Percentiles rank a stretch among this genome's conserved stretches.
These are phyloP conservation scores for Kurtzmaniella fragi DNA, from an alignment of 805 yeast genomes.

Conservation along the genomic window DNA sequence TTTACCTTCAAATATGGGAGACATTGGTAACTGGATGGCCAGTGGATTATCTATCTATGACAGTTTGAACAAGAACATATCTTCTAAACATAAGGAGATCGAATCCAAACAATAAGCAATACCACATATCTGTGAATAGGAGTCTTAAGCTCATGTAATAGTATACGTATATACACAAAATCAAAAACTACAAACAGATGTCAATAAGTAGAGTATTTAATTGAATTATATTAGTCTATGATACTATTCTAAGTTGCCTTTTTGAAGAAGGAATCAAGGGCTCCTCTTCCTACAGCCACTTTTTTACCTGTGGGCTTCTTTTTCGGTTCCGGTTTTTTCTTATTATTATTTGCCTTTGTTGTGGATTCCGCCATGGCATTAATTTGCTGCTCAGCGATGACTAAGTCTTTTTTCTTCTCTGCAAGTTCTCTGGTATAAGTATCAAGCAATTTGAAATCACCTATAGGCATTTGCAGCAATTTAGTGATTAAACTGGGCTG, in stretches of 20 bases:
- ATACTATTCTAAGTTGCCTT: slow-evolving; percentile 17
- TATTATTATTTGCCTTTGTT: slow-evolving; percentile 16
- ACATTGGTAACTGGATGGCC: slow-evolving; percentile 69
- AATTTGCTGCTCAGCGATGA: slow-evolving; percentile 22
- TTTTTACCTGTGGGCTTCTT: slow-evolving; percentile 29
- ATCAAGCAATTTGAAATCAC: slow-evolving; percentile 18
- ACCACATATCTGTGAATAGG: background rate
- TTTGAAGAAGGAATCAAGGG: slow-evolving; percentile 64
- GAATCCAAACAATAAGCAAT: background rate
- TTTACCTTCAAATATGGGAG: slow-evolving; percentile 71
- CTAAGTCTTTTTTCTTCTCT: slow-evolving; percentile 15
- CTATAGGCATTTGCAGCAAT: slow-evolving; percentile 10
- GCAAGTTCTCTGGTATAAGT: slow-evolving; percentile 12
- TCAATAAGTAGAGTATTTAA: too few relatives aligned
- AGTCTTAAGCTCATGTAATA: background rate
- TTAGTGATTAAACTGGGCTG: slow-evolving; percentile 19
- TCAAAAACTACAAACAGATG: slow-evolving; percentile 5
- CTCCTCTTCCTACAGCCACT: slow-evolving; percentile 59
- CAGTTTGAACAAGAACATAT: slow-evolving; percentile 30
- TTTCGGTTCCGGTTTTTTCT: slow-evolving; percentile 17
- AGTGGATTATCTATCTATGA: slow-evolving; percentile 71
- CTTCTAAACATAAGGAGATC: slow-evolving; percentile 13
- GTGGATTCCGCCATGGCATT: slow-evolving; percentile 14
- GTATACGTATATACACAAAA: background rate
- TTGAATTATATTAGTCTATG: too few relatives aligned